phyloP scores from a whole-genome alignment of 2,329 filamentous ascomycete genomes.

The Lizonia empirigonia region DNA sequence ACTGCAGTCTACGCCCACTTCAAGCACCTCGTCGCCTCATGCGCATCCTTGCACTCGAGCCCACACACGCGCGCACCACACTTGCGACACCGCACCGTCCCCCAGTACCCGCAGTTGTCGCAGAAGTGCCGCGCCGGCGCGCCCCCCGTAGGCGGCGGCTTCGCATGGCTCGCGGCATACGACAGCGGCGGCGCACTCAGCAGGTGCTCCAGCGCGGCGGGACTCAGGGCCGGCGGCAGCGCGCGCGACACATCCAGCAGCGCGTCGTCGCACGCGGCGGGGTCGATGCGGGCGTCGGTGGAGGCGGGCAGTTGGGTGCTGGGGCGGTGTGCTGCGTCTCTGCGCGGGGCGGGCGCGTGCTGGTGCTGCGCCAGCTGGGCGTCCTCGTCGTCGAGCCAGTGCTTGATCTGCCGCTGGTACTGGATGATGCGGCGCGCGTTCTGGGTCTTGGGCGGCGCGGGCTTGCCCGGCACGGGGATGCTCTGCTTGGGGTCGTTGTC shows the following conservation, averaged over 20 bases:
- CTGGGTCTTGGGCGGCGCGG: slow-evolving; percentile 58
- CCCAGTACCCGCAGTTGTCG: slow-evolving; percentile 83
- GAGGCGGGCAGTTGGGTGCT: slow-evolving; percentile 36
- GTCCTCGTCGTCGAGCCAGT: slow-evolving; percentile 80
- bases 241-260: slow-evolving; percentile 60
- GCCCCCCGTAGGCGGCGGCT: slow-evolving; percentile 46
- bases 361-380: slow-evolving; percentile 64
- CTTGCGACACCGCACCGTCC: slow-evolving; percentile 74
- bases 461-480: slow-evolving; percentile 52
- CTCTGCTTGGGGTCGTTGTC: slow-evolving; percentile 63
- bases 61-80: slow-evolving; percentile 81
- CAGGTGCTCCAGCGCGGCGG: slow-evolving; percentile 67
- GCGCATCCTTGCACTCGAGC: slow-evolving; percentile 72
- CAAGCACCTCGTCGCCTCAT: slow-evolving; percentile 68
- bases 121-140: slow-evolving; percentile 70
- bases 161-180: slow-evolving; percentile 66
- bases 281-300: slow-evolving; percentile 30
- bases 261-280: slow-evolving; percentile 52
- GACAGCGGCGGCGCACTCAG: slow-evolving; percentile 68
- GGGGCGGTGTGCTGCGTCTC: slow-evolving; percentile 26
- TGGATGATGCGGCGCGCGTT: slow-evolving; percentile 75
- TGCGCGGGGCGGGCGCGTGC: slow-evolving; percentile 28
- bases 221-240: slow-evolving; percentile 63
- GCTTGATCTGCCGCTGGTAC: slow-evolving; percentile 81
- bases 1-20: too few relatives aligned